Percentiles rank a stretch among this genome's conserved stretches.
These are phyloP conservation scores for Podaxis sp. DNA, from an alignment of 768 basidiomycete species.

Conservation along the genomic window DNA sequence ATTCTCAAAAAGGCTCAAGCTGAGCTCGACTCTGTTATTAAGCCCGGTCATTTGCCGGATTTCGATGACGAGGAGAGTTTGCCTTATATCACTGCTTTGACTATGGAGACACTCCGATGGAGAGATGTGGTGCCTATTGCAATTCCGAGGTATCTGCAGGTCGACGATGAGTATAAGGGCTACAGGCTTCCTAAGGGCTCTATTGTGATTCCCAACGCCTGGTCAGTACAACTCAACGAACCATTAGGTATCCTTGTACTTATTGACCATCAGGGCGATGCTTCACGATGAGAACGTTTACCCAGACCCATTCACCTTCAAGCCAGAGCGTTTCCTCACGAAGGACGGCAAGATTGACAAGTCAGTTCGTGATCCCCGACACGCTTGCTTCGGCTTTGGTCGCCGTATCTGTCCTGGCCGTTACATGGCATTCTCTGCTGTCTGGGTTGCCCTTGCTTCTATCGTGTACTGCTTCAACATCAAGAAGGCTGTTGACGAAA, in stretches of 20 bases:
- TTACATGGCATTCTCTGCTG: conserved; percentile 24
- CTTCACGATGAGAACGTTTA: conserved; percentile 37
- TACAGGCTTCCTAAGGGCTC: conserved; percentile 33
- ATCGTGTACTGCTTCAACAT: conserved; percentile 24
- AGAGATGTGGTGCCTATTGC: conserved; percentile 25
- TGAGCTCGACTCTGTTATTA: conserved; percentile 34
- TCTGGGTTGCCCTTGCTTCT: conserved; percentile 27
- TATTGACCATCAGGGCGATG: conserved; percentile 33
- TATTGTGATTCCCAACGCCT: conserved; percentile 31
- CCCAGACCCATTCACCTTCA: conserved; percentile 40
- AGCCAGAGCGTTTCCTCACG: conserved; percentile 39
- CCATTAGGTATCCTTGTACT: not conserved
- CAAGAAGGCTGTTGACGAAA: conserved; percentile 24
- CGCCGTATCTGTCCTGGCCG: conserved; percentile 28
- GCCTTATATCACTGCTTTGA: conserved; percentile 32
- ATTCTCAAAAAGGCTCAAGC: conserved; percentile 31
- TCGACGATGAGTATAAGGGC: conserved; percentile 31
- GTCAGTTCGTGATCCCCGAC: conserved; percentile 26
- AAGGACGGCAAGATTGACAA: conserved; percentile 25
- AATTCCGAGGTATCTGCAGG: conserved; percentile 21
- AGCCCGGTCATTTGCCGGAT: conserved; percentile 30
- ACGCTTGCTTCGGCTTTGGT: conserved; percentile 33
- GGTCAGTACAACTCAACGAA: conserved; percentile 20
- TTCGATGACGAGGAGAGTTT: conserved; percentile 27
- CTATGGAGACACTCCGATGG: conserved; percentile 30